Evolutionary conservation across 1,139 yeast species (phyloP), one percentile per base, ranked within the genome.

Genomic region (Hyphopichia khmerensis): DNA sequence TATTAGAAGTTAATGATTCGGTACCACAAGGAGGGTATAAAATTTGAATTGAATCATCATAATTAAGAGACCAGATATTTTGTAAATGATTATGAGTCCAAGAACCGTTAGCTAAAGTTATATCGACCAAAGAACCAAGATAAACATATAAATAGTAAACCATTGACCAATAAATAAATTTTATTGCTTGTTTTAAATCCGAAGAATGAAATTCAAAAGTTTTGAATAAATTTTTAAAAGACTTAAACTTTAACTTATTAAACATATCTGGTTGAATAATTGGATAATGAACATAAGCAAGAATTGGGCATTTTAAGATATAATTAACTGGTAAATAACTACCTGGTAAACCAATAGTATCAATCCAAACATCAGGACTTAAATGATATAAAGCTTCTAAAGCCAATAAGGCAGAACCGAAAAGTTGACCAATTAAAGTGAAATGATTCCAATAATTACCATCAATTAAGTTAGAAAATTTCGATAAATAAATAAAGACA

Each of bases 331-430:
- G 55, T 34, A 59, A 55, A 60, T 90, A 90, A 27, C 85, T 70
- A 43, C 93, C 93, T 1, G 99, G 98, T 46, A 88, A 80, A 0
- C 99, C 99, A 76, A 89, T 85, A 1, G 99, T 91, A 57, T 95
- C 99, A 30, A 93, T 73, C 81, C 91, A 90, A n/a, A 90, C 75
- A 61, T 93, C 98, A 0, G 98, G 97, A 7, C 85, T 73, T 34
- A 88, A 72, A 50, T 75, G 77, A 47, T 69, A 65, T 45, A 89
- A 60, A 0, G 96, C 96, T 57, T 87, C 95, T 41, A 80, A 66
- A 0, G 88, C 79, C 36, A 93, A 67, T 17, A 84, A 49, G 10
- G 80, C 58, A 1, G 96, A 81, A 1, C 98, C 98, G 15, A 89
- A 42, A 2, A 96, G 87, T 66, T 95, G 99, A 18, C 96, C 96